These are phyloP conservation scores for Eimeria mitis DNA, from an alignment of 169 alveolate genomes.

Conservation along the genomic window DNA sequence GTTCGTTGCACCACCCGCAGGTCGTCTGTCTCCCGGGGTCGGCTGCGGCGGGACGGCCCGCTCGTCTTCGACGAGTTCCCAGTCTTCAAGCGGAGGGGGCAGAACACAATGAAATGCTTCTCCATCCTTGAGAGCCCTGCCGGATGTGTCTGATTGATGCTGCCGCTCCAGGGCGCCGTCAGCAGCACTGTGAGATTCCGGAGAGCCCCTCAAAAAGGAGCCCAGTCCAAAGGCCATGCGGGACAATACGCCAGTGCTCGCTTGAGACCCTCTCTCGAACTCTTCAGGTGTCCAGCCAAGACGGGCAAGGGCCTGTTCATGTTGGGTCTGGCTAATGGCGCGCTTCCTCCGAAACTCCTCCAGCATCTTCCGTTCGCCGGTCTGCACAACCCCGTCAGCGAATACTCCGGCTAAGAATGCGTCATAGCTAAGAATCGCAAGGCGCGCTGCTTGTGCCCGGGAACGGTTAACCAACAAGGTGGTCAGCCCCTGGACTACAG, in stretches of 20 bases:
- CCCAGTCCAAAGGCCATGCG: constrained; percentile 46
- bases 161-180: constrained; percentile 24
- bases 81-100: constrained; percentile 36
- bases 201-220: constrained; percentile 34
- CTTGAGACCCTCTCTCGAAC: constrained; percentile 72
- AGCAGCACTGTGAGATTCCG: neutral
- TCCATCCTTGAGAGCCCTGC: neutral
- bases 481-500: constrained; percentile 80
- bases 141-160: constrained; percentile 15
- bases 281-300: constrained; percentile 80
- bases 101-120: neutral
- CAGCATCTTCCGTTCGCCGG: constrained; percentile 72
- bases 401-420: constrained; percentile 77
- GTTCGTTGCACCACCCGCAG: neutral
- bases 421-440: constrained; percentile 75
- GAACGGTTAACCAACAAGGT: constrained; percentile 71
- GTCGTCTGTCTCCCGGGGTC: neutral
- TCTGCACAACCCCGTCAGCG: constrained; percentile 77
- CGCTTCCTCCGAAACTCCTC: constrained; percentile 73
- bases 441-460: constrained; percentile 69
- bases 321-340: constrained; percentile 78
- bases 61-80: constrained; percentile 51
- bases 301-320: constrained; percentile 76
- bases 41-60: constrained; percentile 41
- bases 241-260: constrained; percentile 41